Percentiles rank a stretch among this genome's conserved stretches.
Evolutionary conservation across 768 basidiomycete genomes (phyloP).

Genomic region (Rhizopogon vesiculosus): DNA sequence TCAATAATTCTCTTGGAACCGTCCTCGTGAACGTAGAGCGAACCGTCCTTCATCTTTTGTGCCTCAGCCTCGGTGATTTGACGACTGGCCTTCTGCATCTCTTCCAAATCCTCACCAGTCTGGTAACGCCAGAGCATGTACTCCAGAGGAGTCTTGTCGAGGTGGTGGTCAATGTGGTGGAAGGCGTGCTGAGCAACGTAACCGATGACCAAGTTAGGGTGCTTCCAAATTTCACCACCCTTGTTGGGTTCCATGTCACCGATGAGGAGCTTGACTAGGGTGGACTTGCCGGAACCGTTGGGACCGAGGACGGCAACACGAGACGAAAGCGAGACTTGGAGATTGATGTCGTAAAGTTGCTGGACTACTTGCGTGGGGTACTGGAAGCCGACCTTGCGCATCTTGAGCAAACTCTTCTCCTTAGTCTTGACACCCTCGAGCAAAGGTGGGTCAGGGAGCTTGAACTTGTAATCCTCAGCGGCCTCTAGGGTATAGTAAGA

Average conservation of each 20-base stretch:
- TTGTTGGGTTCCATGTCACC: constrained; percentile 96
- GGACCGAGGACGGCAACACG: constrained; percentile 98
- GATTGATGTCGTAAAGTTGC: constrained; percentile 90
- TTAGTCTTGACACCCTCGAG: constrained; percentile 99
- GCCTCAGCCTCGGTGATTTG: constrained; percentile 83
- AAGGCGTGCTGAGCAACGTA: constrained; percentile 99
- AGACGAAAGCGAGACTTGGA: constrained; percentile 96
- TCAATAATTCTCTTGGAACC: constrained; percentile 95
- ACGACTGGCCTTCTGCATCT: constrained; percentile 88
- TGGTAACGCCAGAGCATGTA: constrained; percentile 99
- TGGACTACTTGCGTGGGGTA: constrained; percentile 84
- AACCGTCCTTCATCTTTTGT: constrained; percentile 96
- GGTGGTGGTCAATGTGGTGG: constrained; percentile 98
- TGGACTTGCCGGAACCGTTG: constrained; percentile 98
- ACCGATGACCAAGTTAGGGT: constrained; percentile 98
- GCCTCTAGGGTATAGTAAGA: constrained; percentile 97
- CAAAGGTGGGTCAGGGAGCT: constrained; percentile 93
- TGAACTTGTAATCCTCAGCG: constrained; percentile 96
- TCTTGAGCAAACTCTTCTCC: constrained; percentile 95
- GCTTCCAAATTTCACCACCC: constrained; percentile 98
- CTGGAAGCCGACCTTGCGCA: constrained; percentile 97
- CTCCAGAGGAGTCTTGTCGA: constrained; percentile 98
- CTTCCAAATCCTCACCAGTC: constrained; percentile 98
- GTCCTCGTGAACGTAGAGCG: constrained; percentile 70
- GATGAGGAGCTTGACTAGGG: constrained; percentile 93